Evolutionary conservation across 2,329 filamentous ascomycete genomes (phyloP).

Genomic region (Apiospora sp.): DNA sequence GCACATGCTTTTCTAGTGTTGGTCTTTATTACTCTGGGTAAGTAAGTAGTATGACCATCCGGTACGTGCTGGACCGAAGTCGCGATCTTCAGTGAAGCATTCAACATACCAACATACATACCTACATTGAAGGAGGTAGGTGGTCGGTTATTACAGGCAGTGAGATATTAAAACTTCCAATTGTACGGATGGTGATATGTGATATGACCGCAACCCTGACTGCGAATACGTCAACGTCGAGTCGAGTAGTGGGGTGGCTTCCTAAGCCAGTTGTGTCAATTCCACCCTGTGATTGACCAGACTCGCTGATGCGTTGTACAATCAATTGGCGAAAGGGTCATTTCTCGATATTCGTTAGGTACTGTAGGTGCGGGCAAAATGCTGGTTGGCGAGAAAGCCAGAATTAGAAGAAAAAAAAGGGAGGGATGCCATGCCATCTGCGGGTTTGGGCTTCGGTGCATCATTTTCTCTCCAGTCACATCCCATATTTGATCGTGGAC

Average conservation of each 20-base stretch:
- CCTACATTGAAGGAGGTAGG: background rate
- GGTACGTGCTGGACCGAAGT: background rate
- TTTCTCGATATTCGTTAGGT: background rate
- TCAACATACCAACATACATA: background rate
- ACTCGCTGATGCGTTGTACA: conserved; percentile 23
- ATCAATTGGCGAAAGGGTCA: conserved; percentile 16
- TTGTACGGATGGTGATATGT: background rate
- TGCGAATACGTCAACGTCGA: conserved; percentile 9
- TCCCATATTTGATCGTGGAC: background rate
- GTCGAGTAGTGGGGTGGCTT: background rate
- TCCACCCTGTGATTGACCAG: conserved; percentile 22
- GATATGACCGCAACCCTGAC: background rate
- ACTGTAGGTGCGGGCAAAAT: conserved; percentile 27
- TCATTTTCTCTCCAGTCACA: conserved; percentile 21
- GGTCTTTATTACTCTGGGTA: background rate
- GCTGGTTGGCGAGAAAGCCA: conserved; percentile 27
- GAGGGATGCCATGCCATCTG: conserved; percentile 29
- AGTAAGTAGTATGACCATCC: background rate
- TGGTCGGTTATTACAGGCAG: background rate
- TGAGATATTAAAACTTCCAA: background rate
- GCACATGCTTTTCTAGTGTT: background rate
- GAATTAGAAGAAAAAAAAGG: conserved; percentile 4
- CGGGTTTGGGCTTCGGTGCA: conserved; percentile 33
- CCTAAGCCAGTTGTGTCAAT: background rate
- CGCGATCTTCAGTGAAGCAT: background rate